Base-by-base conservation (phyloP, 306 rosid genomes). In the Betula pendula region DNA sequence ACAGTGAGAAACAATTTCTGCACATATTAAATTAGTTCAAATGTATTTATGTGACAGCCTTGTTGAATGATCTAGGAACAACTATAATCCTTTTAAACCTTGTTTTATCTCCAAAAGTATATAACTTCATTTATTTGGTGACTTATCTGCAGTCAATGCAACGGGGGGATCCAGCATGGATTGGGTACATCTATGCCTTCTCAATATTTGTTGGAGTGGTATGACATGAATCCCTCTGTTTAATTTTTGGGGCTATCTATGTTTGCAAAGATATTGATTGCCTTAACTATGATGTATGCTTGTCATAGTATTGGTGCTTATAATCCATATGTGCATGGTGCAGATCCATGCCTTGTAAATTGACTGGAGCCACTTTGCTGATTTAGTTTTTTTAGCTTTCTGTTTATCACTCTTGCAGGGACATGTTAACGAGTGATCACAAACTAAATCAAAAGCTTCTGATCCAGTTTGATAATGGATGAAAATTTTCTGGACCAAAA, bases 181-280 rank as follows among this genome's bases (percentile, higher is more conserved):
- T 82, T 53, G 90, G 90, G 60, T 84, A 87, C 79, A 71, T 87
- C 40, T 87, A 84, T 66, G 85, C 90, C 75, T 87, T 87, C 85
- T 84, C 75, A 68, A 87, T 87, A 79, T 84, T 87, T 80, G 74
- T 51, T 52, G 90, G 90, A 77, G 90, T 87, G 90, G 90, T 87
- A 87, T 59, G 85, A 80, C 14, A 63, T 63, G 47, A 72, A 62
- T 71, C 29, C 29, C 65, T 68, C 14, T 56, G 38, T 55, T 63
- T 40, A 20, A 17, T 51, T 27, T 47, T 72, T 45, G 73, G 49
- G 2, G 10, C 55, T 49, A 53, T 74, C 60, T 44, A 53, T 16
- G 14, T 11, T n/a, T 73, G 13, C 69, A 20, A 33, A 62, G 15
- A 31, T 72, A 58, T 69, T 47, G 77, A 45, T 75, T 70, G 5